Percentiles rank a stretch among this genome's conserved stretches.
phyloP scores from a whole-genome alignment of 2,329 filamentous ascomycete genomes.

The Thyridium curvatum region DNA sequence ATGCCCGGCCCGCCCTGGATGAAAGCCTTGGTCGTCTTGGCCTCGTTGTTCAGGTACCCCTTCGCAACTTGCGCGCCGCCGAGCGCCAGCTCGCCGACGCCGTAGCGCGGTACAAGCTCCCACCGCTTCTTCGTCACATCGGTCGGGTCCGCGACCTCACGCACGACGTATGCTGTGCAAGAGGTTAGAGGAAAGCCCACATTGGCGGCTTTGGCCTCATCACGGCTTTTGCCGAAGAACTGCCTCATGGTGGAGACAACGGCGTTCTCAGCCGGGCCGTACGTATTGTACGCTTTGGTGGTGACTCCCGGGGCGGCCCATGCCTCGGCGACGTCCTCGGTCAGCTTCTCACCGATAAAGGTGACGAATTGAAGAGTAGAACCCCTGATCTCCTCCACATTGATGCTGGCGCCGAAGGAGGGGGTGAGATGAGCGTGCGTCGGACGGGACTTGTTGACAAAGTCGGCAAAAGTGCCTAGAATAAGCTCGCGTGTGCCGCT shows the following conservation, averaged over 20 bases:
- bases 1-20: slow-evolving; percentile 7
- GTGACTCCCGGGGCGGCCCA: slow-evolving; percentile 41
- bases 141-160: slow-evolving; percentile 1
- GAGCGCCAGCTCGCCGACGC: slow-evolving; percentile 55
- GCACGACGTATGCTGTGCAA: slow-evolving; percentile 12
- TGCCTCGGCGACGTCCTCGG: slow-evolving; percentile 45
- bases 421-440: slow-evolving; percentile 58
- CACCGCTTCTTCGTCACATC: slow-evolving; percentile 1
- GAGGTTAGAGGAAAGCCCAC: slow-evolving; percentile 15
- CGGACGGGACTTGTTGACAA: slow-evolving; percentile 40
- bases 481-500: slow-evolving; percentile 49
- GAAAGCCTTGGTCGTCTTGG: slow-evolving; percentile 12
- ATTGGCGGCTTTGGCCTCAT: slow-evolving; percentile 13
- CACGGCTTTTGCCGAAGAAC: slow-evolving; percentile 12
- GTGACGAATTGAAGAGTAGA: slow-evolving; percentile 48
- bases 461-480: slow-evolving; percentile 45
- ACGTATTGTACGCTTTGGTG: slow-evolving; percentile 16
- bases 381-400: slow-evolving; percentile 23
- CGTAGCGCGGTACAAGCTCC: slow-evolving; percentile 44
- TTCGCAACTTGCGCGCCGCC: slow-evolving; percentile 42
- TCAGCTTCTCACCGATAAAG: slow-evolving; percentile 56
- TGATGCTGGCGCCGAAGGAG: slow-evolving; percentile 50
- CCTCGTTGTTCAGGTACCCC: slow-evolving; percentile 6
- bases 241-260: slow-evolving; percentile 19
- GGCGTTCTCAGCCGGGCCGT: slow-evolving; percentile 18